Base-by-base conservation (phyloP, 495 filamentous ascomycete genomes). In the Hypomontagnella submonticulosa region DNA sequence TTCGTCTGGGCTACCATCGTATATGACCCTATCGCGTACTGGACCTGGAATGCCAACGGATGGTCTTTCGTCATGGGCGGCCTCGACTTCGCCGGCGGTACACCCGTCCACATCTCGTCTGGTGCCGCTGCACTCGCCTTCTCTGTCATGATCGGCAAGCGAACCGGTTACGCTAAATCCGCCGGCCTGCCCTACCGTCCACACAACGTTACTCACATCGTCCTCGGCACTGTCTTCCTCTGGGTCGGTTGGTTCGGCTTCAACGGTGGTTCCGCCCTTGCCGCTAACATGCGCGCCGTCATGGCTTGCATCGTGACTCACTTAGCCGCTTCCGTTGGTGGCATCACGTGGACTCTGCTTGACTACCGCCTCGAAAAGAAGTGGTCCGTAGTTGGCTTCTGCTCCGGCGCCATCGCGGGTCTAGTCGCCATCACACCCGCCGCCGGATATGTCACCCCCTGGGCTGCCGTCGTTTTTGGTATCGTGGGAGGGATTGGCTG, bases 161-260 rank as follows among this genome's bases (percentile, higher is more conserved):
- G 91, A 52, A 85, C 88, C 50, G 89, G 90, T 4, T 89, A 92
- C 71, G 87, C 85, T 34, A 93, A 90, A 19, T 85, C 89, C 48
- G 85, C 90, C 68, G 75, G 79, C 42, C 82, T 93, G 49, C 91
- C 91, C 61, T 96, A 92, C 84, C 89, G 92, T 51, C 96, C 95
- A 1, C 95, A 99, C 86, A 99, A 98, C 80, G 94, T 98, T 68
- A 97, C 95, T 6, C 83, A 98, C 67, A 98, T 99, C 76, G 91
- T 94, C 7, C 89, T 99, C 68, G 95, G 95, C 46, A 98, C 95
- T 7, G 85, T 96, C 55, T 86, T 99, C 73, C 90, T 99, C 46
- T 98, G 94, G 94, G 97, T 98, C 74, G 95, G 95, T 71, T 98
- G 96, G 95, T 82, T 99, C 61, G 96, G 93, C 38, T 99, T 99